phyloP scores from a whole-genome alignment of 164 flowering plant species.

The Euptelea pleiosperma region DNA sequence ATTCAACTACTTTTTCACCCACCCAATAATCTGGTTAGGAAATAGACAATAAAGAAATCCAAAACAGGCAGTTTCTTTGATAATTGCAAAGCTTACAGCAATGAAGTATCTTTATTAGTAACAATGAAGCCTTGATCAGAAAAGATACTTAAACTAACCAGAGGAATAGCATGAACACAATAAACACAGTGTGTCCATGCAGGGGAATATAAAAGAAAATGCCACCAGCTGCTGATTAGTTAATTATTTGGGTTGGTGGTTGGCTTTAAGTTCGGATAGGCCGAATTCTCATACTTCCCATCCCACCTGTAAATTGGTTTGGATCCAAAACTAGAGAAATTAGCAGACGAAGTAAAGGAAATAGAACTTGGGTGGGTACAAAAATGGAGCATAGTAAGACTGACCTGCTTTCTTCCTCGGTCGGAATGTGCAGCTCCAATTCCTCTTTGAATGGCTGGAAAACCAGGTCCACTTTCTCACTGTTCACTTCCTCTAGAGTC shows the following conservation, averaged over 20 bases:
- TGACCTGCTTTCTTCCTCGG: slow-evolving; percentile 57
- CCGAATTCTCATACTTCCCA: slow-evolving; percentile 66
- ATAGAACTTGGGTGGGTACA: background rate
- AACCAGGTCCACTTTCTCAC: slow-evolving; percentile 49
- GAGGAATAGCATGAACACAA: background rate
- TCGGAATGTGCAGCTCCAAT: slow-evolving; percentile 70
- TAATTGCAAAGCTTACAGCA: background rate
- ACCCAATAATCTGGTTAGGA: background rate
- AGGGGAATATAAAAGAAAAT: background rate
- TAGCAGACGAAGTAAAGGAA: background rate
- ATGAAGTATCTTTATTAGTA: background rate
- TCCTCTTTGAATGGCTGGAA: slow-evolving; percentile 60
- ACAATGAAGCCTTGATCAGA: background rate
- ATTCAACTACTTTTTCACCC: background rate
- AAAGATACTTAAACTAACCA: background rate
- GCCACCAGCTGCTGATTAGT: background rate
- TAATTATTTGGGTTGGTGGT: background rate
- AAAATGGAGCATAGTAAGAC: background rate
- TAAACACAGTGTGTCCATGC: no score
- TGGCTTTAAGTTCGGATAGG: slow-evolving; percentile 29
- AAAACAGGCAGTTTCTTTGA: background rate
- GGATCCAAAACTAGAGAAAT: background rate
- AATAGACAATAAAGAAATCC: background rate
- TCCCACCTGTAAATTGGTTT: slow-evolving; percentile 50
- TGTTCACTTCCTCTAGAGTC: slow-evolving; percentile 45